These are phyloP conservation scores for Pleurotus cornucopiae DNA, from an alignment of 768 basidiomycete genomes.

Conservation along the genomic window DNA sequence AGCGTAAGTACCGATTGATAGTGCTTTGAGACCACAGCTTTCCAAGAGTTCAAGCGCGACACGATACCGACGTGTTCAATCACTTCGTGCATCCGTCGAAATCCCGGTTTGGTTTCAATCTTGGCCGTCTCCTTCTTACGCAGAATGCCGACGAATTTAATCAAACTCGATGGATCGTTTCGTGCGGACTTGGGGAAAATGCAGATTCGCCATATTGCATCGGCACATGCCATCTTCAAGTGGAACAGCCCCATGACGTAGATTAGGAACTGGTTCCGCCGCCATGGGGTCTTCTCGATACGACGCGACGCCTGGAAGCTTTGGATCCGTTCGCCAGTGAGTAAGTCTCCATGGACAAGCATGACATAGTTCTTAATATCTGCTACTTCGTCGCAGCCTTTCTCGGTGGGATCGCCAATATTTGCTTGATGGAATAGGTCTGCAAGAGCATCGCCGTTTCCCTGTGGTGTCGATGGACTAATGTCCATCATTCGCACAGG, in stretches of 20 bases:
- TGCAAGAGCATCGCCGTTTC: conserved; percentile 17
- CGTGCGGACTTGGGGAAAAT: conserved; percentile 14
- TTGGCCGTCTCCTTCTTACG: conserved; percentile 27
- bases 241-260: conserved; percentile 23
- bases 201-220: conserved; percentile 20
- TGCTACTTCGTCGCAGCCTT: neutral
- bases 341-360: conserved; percentile 21
- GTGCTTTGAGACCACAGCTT: conserved; percentile 12
- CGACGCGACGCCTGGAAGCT: conserved; percentile 2
- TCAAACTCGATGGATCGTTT: conserved; percentile 15
- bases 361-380: conserved; percentile 14
- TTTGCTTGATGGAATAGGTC: conserved; percentile 16
- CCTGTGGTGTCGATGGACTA: conserved; percentile 16
- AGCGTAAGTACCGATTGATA: conserved; percentile 12
- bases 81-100: conserved; percentile 30
- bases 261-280: conserved; percentile 16
- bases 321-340: conserved; percentile 16
- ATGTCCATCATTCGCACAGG: conserved; percentile 17
- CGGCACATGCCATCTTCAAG: conserved; percentile 25
- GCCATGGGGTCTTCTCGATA: conserved; percentile 15
- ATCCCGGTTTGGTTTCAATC: conserved; percentile 27
- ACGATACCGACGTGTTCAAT: conserved; percentile 25
- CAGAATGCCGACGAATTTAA: conserved; percentile 17
- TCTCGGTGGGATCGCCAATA: conserved; percentile 19
- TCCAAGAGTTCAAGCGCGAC: conserved; percentile 25